Evolutionary conservation across 2,329 filamentous ascomycete genomes (phyloP).

Genomic region (Chaetomium olivaceum): DNA sequence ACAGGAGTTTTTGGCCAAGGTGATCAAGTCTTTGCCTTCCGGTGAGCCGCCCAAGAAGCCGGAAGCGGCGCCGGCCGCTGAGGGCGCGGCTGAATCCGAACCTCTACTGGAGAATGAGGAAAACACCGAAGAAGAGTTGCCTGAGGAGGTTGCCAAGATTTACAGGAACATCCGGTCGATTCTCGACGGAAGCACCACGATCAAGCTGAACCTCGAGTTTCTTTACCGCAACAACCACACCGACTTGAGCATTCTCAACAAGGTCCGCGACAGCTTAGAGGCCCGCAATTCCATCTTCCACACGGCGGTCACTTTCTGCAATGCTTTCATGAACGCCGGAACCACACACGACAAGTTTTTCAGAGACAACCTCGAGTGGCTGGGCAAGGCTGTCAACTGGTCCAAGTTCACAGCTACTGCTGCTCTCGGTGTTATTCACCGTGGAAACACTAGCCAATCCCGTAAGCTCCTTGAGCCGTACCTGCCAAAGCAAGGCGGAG

Average conservation of each 20-base stretch:
- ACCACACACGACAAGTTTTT: slow-evolving; percentile 99
- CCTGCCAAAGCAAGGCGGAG: slow-evolving; percentile 73
- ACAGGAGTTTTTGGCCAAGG: slow-evolving; percentile 91
- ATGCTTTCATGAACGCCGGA: slow-evolving; percentile 98
- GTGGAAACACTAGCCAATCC: slow-evolving; percentile 90
- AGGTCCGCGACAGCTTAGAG: slow-evolving; percentile 92
- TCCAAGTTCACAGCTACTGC: slow-evolving; percentile 98
- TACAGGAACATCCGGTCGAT: slow-evolving; percentile 66
- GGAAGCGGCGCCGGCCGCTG: slow-evolving; percentile 48
- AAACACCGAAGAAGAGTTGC: slow-evolving; percentile 55
- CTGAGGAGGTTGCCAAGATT: slow-evolving; percentile 56
- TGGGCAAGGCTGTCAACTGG: slow-evolving; percentile 98
- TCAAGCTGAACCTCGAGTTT: slow-evolving; percentile 94
- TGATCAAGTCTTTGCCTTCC: slow-evolving; percentile 75
- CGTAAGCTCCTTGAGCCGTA: slow-evolving; percentile 94
- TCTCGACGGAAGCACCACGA: slow-evolving; percentile 87
- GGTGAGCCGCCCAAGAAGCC: slow-evolving; percentile 47
- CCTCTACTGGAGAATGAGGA: slow-evolving; percentile 52
- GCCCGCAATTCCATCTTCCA: slow-evolving; percentile 98
- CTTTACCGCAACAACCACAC: slow-evolving; percentile 93
- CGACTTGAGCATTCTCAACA: slow-evolving; percentile 89
- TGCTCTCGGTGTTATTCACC: slow-evolving; percentile 92
- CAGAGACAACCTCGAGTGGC: slow-evolving; percentile 95
- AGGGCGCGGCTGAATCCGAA: slow-evolving; percentile 48
- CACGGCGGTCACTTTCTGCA: slow-evolving; percentile 93